Conservation (phyloP, 2,329 filamentous ascomycete species). For the Pseudopithomyces chartarum region DNA sequence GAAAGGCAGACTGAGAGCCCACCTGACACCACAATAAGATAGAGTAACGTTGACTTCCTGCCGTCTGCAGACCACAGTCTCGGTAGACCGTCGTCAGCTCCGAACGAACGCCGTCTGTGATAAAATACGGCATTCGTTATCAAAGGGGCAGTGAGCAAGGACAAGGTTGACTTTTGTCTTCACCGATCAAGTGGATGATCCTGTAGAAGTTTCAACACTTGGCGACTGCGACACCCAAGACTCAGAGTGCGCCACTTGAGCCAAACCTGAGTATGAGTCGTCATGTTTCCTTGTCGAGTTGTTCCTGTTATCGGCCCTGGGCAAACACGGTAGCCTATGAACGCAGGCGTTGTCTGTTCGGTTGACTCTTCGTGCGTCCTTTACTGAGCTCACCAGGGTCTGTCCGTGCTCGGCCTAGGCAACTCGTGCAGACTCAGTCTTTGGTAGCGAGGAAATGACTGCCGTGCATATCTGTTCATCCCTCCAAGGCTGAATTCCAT, state of each 20-base stretch:
- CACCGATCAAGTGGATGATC: conserved; percentile 12
- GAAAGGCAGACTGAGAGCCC: neutral
- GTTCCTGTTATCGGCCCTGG: neutral
- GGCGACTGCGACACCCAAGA: neutral
- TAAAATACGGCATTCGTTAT: neutral
- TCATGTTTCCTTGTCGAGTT: neutral
- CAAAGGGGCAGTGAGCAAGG: conserved; percentile 1
- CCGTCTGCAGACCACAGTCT: too few species aligned
- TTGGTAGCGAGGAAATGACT: conserved; percentile 16
- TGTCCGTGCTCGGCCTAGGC: conserved; percentile 10
- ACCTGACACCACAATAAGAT: neutral
- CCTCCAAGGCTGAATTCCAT: neutral
- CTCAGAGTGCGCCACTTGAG: neutral
- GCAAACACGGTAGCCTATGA: neutral
- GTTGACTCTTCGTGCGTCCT: neutral
- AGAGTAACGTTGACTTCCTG: too few species aligned
- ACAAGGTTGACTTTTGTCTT: conserved; percentile 8
- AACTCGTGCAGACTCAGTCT: conserved; percentile 2
- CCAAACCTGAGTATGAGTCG: neutral
- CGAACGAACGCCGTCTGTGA: neutral
- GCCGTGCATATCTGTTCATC: neutral
- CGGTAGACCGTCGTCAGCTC: neutral
- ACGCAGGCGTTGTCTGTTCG: neutral
- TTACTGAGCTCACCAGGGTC: conserved; percentile 10
- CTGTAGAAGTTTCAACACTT: neutral